These are phyloP conservation scores for Quillaja saponaria DNA, from an alignment of 306 rosid genomes.

Conservation along the genomic window DNA sequence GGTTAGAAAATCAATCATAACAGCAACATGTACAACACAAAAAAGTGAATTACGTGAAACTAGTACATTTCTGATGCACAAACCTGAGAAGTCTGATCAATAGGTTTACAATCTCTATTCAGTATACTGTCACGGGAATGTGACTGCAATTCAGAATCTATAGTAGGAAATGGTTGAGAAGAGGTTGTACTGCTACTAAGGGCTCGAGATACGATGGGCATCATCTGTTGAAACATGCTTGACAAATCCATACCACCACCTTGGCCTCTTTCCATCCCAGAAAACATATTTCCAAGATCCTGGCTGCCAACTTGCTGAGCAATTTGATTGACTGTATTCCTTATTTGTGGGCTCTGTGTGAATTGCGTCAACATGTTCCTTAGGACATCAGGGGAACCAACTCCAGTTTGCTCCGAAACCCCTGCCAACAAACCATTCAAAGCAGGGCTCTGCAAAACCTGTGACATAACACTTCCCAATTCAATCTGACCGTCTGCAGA, in stretches of 20 bases:
- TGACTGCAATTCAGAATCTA: constrained; percentile 41
- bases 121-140: constrained; percentile 32
- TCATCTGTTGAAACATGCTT: constrained; percentile 93
- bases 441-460: constrained; percentile 86
- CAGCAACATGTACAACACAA: too few species aligned
- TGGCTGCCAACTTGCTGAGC: constrained; percentile 79
- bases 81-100: constrained; percentile 62
- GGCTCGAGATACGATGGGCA: constrained; percentile 91
- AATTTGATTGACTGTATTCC: constrained; percentile 76
- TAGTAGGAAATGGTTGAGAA: constrained; percentile 44
- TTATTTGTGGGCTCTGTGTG: constrained; percentile 89
- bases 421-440: constrained; percentile 81
- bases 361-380: constrained; percentile 91
- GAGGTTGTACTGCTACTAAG: constrained; percentile 55
- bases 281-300: constrained; percentile 69
- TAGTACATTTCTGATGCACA: constrained; percentile 16
- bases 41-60: too few species aligned
- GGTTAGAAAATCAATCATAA: too few species aligned
- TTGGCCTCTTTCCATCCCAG: constrained; percentile 69
- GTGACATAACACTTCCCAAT: constrained; percentile 78
- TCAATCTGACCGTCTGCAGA: constrained; percentile 54
- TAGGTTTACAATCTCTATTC: constrained; percentile 37
- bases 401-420: constrained; percentile 89
- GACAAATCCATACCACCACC: constrained; percentile 80
- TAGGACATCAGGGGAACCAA: constrained; percentile 79